These are phyloP conservation scores for Hypoxylon sp. DNA, from an alignment of 2,329 filamentous ascomycete genomes.

Conservation along the genomic window DNA sequence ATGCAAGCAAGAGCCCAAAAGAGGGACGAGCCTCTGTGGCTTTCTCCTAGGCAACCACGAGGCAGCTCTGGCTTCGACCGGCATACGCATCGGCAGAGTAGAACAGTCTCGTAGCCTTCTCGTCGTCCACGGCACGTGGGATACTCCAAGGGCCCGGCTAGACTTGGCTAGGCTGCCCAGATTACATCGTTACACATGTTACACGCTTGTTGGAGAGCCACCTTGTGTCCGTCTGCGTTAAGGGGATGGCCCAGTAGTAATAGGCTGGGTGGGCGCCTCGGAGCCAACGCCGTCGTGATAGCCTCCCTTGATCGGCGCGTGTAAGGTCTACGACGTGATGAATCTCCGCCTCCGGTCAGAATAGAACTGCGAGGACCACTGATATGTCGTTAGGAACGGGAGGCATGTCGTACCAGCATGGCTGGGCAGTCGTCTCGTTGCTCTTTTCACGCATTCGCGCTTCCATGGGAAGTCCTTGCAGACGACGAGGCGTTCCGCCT, in stretches of 20 bases:
- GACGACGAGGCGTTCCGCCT: conserved; percentile 18
- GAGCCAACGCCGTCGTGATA: conserved; percentile 9
- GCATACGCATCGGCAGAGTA: not conserved
- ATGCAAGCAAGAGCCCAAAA: conserved; percentile 16
- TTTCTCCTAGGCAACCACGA: not conserved
- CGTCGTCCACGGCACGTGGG: not conserved
- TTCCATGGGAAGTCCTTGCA: conserved; percentile 28
- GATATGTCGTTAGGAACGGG: conserved; percentile 24
- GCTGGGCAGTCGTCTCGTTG: conserved; percentile 9
- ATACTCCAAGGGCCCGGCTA: not conserved
- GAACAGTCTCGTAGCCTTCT: not conserved
- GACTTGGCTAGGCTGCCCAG: conserved; percentile 19
- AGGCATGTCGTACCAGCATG: conserved; percentile 16
- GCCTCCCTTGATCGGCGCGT: conserved; percentile 31
- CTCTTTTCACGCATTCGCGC: conserved; percentile 4
- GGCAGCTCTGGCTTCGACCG: not conserved
- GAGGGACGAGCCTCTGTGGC: conserved; percentile 2
- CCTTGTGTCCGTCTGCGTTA: conserved; percentile 4
- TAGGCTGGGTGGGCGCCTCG: conserved; percentile 8
- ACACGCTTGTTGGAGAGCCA: conserved; percentile 3
- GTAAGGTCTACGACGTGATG: not conserved
- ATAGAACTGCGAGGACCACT: conserved; percentile 22
- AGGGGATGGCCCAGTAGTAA: conserved; percentile 5
- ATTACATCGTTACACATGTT: conserved; percentile 21
- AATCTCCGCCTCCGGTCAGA: conserved; percentile 12